A percentile compares a stretch with the other conserved stretches of the same genome.
These are phyloP conservation scores for Phaseolus lunatus DNA, from an alignment of 306 rosid species.

Conservation along the genomic window DNA sequence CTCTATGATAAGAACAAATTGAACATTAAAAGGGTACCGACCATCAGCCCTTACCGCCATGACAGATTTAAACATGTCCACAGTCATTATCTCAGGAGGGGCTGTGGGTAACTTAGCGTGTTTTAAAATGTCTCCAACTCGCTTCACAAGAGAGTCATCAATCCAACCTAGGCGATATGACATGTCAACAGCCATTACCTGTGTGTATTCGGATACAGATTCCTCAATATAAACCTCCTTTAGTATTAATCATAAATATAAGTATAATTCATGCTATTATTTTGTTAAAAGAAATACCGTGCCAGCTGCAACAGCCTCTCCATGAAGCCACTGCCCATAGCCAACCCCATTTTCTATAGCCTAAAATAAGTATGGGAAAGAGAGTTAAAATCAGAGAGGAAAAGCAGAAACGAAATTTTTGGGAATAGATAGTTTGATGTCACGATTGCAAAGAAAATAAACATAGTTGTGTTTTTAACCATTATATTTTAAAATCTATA, in stretches of 20 bases:
- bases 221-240: slow-evolving; percentile 28
- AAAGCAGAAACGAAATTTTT: slow-evolving; percentile 12
- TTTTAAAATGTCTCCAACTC: slow-evolving; percentile 70
- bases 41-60: slow-evolving; percentile 78
- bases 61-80: slow-evolving; percentile 85
- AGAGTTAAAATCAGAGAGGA: slow-evolving; percentile 34
- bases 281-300: slow-evolving; percentile 55
- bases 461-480: slow-evolving; percentile 27
- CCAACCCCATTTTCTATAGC: slow-evolving; percentile 92
- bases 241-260: slow-evolving; percentile 15
- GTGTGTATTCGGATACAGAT: slow-evolving; percentile 48
- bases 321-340: slow-evolving; percentile 97
- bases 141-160: slow-evolving; percentile 81
- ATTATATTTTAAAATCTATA: slow-evolving; percentile 21
- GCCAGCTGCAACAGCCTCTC: slow-evolving; percentile 99
- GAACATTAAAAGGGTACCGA: neutral
- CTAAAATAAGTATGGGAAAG: slow-evolving; percentile 52
- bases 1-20: slow-evolving; percentile 13
- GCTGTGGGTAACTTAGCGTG: slow-evolving; percentile 72
- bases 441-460: neutral
- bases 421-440: slow-evolving; percentile 29
- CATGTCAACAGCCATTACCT: slow-evolving; percentile 98
- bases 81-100: slow-evolving; percentile 80
- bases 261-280: slow-evolving; percentile 9
- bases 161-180: slow-evolving; percentile 96